phyloP scores from a whole-genome alignment of 2,329 filamentous ascomycete genomes.

The Cercospora sojina region DNA sequence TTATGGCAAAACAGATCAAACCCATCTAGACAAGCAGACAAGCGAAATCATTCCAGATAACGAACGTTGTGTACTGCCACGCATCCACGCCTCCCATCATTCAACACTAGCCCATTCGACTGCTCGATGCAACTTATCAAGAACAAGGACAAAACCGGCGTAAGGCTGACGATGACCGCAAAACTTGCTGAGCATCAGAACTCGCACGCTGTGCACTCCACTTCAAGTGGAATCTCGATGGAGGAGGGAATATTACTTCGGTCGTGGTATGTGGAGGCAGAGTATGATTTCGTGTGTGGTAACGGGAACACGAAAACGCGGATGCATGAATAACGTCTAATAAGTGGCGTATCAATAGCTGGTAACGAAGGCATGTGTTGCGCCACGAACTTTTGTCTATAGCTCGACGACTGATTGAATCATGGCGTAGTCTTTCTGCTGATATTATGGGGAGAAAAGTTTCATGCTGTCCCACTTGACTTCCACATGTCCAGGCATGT shows the following conservation, averaged over 20 bases:
- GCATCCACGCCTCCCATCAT: background rate
- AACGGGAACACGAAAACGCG: background rate
- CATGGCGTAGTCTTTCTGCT: background rate
- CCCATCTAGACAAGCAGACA: constrained; percentile 29
- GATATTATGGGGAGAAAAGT: background rate
- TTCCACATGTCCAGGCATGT: background rate
- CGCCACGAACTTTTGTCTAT: background rate
- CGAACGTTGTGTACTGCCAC: background rate
- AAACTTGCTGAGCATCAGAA: background rate
- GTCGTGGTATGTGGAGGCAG: background rate
- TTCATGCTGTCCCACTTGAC: background rate
- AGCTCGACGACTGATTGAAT: background rate
- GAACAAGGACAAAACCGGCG: background rate
- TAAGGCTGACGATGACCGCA: background rate
- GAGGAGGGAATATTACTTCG: background rate
- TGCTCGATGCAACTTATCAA: background rate
- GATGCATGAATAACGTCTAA: background rate
- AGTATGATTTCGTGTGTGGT: background rate
- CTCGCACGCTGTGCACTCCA: background rate
- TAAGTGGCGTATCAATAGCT: background rate
- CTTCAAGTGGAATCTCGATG: background rate
- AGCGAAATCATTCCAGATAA: background rate
- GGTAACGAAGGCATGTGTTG: background rate
- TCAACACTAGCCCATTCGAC: background rate
- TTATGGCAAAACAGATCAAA: constrained; percentile 31